phyloP scores from a whole-genome alignment of 2,329 filamentous ascomycete genomes.

The Fusarium sp. region DNA sequence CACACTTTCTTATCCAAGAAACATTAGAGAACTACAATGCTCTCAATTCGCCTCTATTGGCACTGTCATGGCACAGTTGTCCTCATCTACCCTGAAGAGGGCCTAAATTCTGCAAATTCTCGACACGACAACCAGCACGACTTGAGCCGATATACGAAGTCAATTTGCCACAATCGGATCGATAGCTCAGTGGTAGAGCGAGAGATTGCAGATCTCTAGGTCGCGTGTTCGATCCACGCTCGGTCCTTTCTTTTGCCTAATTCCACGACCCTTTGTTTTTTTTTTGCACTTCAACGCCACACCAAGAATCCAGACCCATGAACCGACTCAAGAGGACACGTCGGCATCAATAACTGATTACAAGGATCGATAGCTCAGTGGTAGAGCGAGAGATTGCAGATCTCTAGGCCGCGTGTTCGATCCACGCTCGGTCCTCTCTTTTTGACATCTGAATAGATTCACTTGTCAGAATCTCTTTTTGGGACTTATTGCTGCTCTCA shows the following conservation, averaged over 20 bases:
- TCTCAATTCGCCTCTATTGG: neutral
- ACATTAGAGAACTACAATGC: neutral
- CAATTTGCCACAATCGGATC: neutral
- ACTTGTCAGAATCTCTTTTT: neutral
- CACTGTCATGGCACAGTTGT: neutral
- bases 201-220: constrained; percentile 38
- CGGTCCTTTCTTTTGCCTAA: constrained; percentile 26
- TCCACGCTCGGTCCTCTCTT: constrained; percentile 35
- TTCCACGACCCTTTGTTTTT: neutral
- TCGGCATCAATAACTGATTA: neutral
- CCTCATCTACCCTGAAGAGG: neutral
- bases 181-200: constrained; percentile 39
- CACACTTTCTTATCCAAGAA: neutral
- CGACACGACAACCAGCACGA: neutral
- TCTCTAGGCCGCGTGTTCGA: constrained; percentile 37
- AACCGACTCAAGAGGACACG: neutral
- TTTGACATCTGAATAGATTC: neutral
- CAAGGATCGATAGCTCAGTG: constrained; percentile 36
- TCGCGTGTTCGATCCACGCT: constrained; percentile 37
- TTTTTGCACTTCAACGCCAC: constrained; percentile 21
- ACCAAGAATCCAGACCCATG: neutral
- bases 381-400: constrained; percentile 39
- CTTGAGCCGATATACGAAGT: neutral
- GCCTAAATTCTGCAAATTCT: neutral
- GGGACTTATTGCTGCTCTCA: no score